Evolutionary conservation across 345 rosid species (phyloP).

Genomic region (Trapa bicornis): DNA sequence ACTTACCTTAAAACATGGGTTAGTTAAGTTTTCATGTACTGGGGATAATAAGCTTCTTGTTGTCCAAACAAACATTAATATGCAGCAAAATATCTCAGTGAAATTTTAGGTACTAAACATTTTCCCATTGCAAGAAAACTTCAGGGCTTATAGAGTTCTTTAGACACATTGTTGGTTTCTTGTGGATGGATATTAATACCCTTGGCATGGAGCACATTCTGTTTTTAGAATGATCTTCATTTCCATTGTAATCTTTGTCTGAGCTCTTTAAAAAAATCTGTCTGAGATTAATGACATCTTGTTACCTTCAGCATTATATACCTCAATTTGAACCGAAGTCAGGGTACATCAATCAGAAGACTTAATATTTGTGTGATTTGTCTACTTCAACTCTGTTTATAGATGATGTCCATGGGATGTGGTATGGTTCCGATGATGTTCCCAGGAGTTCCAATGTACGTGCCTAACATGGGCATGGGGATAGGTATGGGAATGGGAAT

Average conservation of each 20-base stretch:
- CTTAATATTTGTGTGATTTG: background rate
- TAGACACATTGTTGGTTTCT: background rate
- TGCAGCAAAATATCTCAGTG: background rate
- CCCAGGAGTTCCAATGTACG: constrained; percentile 37
- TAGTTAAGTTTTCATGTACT: no score
- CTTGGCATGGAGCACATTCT: background rate
- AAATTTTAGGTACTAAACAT: background rate
- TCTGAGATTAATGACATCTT: background rate
- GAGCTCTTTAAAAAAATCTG: no score
- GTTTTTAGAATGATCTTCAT: no score
- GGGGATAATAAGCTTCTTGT: no score
- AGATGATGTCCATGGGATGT: constrained; percentile 92
- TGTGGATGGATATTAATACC: background rate
- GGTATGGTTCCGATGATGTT: constrained; percentile 70
- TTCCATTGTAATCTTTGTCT: no score
- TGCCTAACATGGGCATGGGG: constrained; percentile 39
- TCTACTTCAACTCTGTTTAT: constrained; percentile 27
- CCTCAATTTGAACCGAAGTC: background rate
- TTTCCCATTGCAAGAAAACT: no score
- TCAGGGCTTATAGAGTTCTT: no score
- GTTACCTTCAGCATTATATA: background rate
- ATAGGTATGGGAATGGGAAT: constrained; percentile 17
- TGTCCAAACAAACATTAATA: no score
- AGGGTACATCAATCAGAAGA: background rate
- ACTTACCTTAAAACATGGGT: no score